phyloP scores from a whole-genome alignment of 2,329 filamentous ascomycete species.

The Zasmidium angulare region DNA sequence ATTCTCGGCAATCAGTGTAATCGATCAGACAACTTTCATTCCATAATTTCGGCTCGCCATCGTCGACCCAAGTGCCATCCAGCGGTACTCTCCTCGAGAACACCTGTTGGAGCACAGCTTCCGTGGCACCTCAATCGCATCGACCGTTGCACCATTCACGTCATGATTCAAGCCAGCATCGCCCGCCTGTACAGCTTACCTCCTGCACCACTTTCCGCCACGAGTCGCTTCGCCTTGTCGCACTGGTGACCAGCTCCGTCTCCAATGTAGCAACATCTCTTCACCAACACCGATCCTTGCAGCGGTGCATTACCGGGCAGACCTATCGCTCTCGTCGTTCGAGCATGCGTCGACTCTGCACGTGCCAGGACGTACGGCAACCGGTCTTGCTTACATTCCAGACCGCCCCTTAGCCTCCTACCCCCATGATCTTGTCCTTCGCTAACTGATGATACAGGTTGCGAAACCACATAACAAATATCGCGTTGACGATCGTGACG shows the following conservation, averaged over 20 bases:
- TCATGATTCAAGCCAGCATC: constrained; percentile 1
- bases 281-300: background rate
- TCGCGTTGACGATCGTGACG: background rate
- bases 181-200: background rate
- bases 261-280: background rate
- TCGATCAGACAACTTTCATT: constrained; percentile 31
- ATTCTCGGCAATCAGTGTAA: constrained; percentile 29
- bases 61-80: constrained; percentile 18
- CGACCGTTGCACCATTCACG: background rate
- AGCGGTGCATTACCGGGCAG: background rate
- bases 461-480: background rate
- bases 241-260: background rate
- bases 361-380: constrained; percentile 3
- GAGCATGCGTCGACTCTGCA: constrained; percentile 2
- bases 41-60: constrained; percentile 23
- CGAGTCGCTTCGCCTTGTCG: background rate
- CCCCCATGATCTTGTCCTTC: background rate
- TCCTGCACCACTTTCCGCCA: background rate
- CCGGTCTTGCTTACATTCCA: constrained; percentile 11
- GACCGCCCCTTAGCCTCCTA: background rate
- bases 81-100: constrained; percentile 4
- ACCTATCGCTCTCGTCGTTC: background rate
- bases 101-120: background rate
- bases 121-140: constrained; percentile 1
- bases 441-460: background rate